Base-by-base conservation (phyloP, 768 basidiomycete genomes). In the Leccinum disarticulatum region DNA sequence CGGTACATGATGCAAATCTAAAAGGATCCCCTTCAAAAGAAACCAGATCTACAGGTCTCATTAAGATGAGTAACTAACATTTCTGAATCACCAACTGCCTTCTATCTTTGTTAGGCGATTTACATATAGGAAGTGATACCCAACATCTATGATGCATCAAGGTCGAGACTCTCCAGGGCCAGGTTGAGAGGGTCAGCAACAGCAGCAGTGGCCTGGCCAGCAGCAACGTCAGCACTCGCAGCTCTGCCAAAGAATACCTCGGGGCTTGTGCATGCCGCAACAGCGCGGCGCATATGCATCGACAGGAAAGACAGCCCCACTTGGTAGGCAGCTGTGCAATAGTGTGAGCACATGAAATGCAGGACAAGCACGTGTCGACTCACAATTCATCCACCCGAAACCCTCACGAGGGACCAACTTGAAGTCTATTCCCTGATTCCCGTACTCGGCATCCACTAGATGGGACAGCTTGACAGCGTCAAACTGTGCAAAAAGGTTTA, bases 321-420 rank as follows among this genome's bases (percentile, higher is more conserved):
- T 78, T 98, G 96, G 74, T 94, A 98, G 31, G 95, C 92, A 65
- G 95, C 92, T 94, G 66, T 46, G 60, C 41, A 57, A 57, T 53
- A 56, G 28, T 38, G 27, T 52, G 48, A 58, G 56, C 57, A 43
- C 60, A 30, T 55, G 38, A n/a, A 28, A 50, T 31, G 33, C 14
- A 33, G 10, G 28, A 38, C 38, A 8, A 15, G 30, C 22, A 0
- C 2, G 35, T 11, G 17, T 36, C 41, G 11, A 77, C 87, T 61
- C 67, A 93, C 93, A 82, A 62, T 96, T 96, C 91, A 95, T 97
- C 96, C 95, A 98, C 9, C 96, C 96, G 70, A 98, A 99, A 56
- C 96, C 96, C 76, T 98, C 96, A 14, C 95, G 84, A 53, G 95
- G 95, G 48, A 98, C 91, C 83, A 95, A 87, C 78, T 95, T 93